Conservation (phyloP, 1,284 basidiomycete genomes). For the Fomitopsis palustris region DNA sequence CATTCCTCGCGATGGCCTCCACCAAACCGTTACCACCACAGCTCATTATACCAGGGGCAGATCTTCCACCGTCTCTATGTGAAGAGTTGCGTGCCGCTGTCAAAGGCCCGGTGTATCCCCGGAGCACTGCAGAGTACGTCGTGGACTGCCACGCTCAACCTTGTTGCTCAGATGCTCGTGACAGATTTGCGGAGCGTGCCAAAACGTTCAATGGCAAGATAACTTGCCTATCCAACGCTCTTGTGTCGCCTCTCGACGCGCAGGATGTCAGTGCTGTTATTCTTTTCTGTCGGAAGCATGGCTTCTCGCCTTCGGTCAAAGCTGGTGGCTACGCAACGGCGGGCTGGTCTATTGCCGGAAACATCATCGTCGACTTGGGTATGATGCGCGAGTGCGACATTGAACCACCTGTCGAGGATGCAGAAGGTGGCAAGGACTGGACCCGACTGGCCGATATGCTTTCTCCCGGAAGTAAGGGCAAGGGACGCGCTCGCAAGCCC, state of each 20-base stretch:
- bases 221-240: slow-evolving; percentile 49
- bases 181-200: slow-evolving; percentile 62
- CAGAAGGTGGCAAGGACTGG: slow-evolving; percentile 43
- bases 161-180: not conserved
- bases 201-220: slow-evolving; percentile 81
- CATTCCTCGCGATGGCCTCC: not conserved
- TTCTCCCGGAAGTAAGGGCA: slow-evolving; percentile 50
- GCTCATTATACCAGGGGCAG: not conserved
- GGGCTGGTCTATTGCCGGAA: slow-evolving; percentile 83
- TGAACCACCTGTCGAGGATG: slow-evolving; percentile 44
- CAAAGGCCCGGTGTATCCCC: slow-evolving; percentile 21
- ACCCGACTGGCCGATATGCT: slow-evolving; percentile 55
- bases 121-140: slow-evolving; percentile 20
- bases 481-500: slow-evolving; percentile 28
- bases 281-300: slow-evolving; percentile 64
- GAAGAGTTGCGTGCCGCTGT: slow-evolving; percentile 21
- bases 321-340: slow-evolving; percentile 88
- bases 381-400: slow-evolving; percentile 65
- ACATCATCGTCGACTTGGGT: slow-evolving; percentile 78
- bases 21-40: not conserved
- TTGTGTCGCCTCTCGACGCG: slow-evolving; percentile 69
- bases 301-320: slow-evolving; percentile 78
- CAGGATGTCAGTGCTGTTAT: slow-evolving; percentile 70
- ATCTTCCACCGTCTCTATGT: slow-evolving; percentile 10
- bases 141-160: not conserved